Percentiles rank a stretch among this genome's conserved stretches.
These are phyloP conservation scores for Hypericum perforatum DNA, from an alignment of 345 rosid species.

Conservation along the genomic window DNA sequence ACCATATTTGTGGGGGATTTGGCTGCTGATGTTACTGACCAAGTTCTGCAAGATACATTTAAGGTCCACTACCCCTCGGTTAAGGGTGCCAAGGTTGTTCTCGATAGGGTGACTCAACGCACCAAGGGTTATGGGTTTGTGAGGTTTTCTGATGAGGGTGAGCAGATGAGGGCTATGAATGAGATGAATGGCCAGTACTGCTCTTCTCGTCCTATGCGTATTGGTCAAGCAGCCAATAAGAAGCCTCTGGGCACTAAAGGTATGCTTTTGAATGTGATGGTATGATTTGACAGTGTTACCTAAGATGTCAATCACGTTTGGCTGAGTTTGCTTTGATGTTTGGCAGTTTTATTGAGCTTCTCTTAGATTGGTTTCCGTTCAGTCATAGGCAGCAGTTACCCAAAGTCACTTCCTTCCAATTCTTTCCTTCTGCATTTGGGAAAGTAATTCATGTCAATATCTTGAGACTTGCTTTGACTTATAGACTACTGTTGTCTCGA, in stretches of 20 bases:
- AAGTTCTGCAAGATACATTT: conserved; percentile 74
- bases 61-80: conserved; percentile 55
- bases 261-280: conserved; percentile 19
- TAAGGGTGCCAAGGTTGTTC: conserved; percentile 86
- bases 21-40: conserved; percentile 90
- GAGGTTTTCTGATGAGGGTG: conserved; percentile 69
- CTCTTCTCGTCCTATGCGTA: conserved; percentile 87
- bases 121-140: conserved; percentile 91
- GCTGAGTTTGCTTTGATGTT: neutral
- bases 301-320: neutral
- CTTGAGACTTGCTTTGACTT: conserved; percentile 42
- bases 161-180: conserved; percentile 72
- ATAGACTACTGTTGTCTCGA: conserved; percentile 74
- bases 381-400: conserved; percentile 36
- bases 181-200: conserved; percentile 91
- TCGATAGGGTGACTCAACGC: conserved; percentile 79
- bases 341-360: too few relatives aligned
- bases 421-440: conserved; percentile 46
- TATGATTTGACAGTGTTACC: neutral
- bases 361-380: conserved; percentile 20
- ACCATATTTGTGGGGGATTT: conserved; percentile 88
- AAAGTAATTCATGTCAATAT: conserved; percentile 32
- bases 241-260: conserved; percentile 47
- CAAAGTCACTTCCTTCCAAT: conserved; percentile 33
- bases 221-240: conserved; percentile 72